Evolutionary conservation across 768 basidiomycete species (phyloP).

Genomic region (Tylopilus vinaceipallidus): DNA sequence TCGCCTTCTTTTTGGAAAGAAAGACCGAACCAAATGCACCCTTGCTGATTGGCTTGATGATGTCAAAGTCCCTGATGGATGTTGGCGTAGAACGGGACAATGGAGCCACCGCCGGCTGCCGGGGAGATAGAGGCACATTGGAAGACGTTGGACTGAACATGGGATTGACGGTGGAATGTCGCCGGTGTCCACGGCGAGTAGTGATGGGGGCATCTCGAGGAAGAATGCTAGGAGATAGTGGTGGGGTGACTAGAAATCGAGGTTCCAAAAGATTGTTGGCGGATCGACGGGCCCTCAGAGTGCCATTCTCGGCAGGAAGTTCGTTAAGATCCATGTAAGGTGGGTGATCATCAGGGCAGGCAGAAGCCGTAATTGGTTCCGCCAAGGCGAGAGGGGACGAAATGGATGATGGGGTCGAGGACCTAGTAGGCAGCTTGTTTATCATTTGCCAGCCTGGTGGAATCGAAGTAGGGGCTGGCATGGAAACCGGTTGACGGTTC

Average conservation of each 20-base stretch:
- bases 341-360: slow-evolving; percentile 55
- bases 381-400: slow-evolving; percentile 86
- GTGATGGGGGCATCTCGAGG: slow-evolving; percentile 50
- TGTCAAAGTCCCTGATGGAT: slow-evolving; percentile 98
- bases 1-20: slow-evolving; percentile 95
- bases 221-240: slow-evolving; percentile 56
- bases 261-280: slow-evolving; percentile 63
- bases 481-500: slow-evolving; percentile 26
- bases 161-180: slow-evolving; percentile 70
- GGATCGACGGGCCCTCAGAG: slow-evolving; percentile 65
- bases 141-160: slow-evolving; percentile 54
- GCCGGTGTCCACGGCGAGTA: slow-evolving; percentile 58
- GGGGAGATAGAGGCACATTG: slow-evolving; percentile 74
- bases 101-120: slow-evolving; percentile 76
- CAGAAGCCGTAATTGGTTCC: slow-evolving; percentile 75
- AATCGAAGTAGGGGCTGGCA: slow-evolving; percentile 45
- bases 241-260: slow-evolving; percentile 69
- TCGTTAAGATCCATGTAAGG: slow-evolving; percentile 71
- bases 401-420: slow-evolving; percentile 85
- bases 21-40: slow-evolving; percentile 99
- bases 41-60: slow-evolving; percentile 99
- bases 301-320: slow-evolving; percentile 33
- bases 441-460: slow-evolving; percentile 40
- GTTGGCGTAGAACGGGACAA: slow-evolving; percentile 77
- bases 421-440: slow-evolving; percentile 62